These are phyloP conservation scores for Backusella tuberculispora DNA, from an alignment of 192 early-diverging fungal species.

Conservation along the genomic window DNA sequence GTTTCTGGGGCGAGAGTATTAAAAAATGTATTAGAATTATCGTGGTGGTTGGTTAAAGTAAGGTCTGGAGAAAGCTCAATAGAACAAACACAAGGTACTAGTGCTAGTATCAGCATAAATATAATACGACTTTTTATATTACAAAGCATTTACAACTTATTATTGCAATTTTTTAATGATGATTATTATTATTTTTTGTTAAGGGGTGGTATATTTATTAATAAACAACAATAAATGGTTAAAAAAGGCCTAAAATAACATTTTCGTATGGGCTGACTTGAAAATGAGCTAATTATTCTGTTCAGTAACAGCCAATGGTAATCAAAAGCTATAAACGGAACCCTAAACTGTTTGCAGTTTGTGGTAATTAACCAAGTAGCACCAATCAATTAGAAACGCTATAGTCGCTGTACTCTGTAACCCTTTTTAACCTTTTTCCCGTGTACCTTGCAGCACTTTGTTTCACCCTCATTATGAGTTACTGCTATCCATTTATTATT, in stretches of 20 bases:
- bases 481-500: background rate
- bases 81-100: background rate
- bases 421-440: slow-evolving; percentile 2
- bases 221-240: slow-evolving; percentile 11
- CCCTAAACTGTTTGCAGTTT: slow-evolving; percentile 2
- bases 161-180: background rate
- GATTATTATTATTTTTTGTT: background rate
- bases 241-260: slow-evolving; percentile 13
- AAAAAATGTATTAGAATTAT: background rate
- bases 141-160: background rate
- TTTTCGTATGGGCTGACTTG: background rate
- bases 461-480: background rate
- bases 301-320: background rate
- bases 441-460: background rate
- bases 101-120: background rate
- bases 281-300: slow-evolving; percentile 15
- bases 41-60: background rate
- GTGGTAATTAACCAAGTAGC: background rate
- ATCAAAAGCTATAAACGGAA: background rate
- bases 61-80: background rate
- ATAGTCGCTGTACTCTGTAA: background rate
- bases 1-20: background rate
- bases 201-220: slow-evolving; percentile 4
- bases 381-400: background rate
- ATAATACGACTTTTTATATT: slow-evolving; percentile 6